A percentile compares a stretch with the other conserved stretches of the same genome.
These are phyloP conservation scores for Monilinia aucupariae DNA, from an alignment of 2,329 filamentous ascomycete species.

Conservation along the genomic window DNA sequence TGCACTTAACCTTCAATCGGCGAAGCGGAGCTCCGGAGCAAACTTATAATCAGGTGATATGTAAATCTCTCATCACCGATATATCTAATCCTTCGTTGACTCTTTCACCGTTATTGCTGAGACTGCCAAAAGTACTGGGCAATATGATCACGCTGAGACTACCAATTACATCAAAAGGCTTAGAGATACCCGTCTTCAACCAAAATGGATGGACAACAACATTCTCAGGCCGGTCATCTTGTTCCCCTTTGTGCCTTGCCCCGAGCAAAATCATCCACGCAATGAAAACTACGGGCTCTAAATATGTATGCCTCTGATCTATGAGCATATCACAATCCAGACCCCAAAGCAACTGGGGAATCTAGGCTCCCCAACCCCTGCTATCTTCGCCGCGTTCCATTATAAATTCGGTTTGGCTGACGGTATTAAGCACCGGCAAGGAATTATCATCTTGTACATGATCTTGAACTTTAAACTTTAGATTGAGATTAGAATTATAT, in stretches of 20 bases:
- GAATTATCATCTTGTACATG: neutral
- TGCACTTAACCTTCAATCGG: neutral
- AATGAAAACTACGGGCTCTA: too few species aligned
- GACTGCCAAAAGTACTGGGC: too few species aligned
- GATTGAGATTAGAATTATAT: neutral
- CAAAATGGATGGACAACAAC: neutral
- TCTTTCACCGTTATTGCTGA: neutral
- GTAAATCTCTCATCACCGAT: neutral
- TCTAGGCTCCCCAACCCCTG: neutral
- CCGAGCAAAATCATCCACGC: too few species aligned
- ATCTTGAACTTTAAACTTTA: neutral
- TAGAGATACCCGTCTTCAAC: neutral
- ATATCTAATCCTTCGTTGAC: neutral
- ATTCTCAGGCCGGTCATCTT: neutral
- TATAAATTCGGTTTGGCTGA: neutral
- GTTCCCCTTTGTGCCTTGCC: neutral
- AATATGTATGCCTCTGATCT: neutral
- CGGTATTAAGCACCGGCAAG: neutral
- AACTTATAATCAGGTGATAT: neutral
- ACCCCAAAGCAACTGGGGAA: neutral
- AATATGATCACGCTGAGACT: neutral
- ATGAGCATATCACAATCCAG: neutral
- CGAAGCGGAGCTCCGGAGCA: slow-evolving; percentile 3
- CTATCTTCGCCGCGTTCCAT: neutral
- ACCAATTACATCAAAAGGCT: neutral